Base-by-base conservation (phyloP, 345 rosid species). In the Chamaenerion angustifolium region DNA sequence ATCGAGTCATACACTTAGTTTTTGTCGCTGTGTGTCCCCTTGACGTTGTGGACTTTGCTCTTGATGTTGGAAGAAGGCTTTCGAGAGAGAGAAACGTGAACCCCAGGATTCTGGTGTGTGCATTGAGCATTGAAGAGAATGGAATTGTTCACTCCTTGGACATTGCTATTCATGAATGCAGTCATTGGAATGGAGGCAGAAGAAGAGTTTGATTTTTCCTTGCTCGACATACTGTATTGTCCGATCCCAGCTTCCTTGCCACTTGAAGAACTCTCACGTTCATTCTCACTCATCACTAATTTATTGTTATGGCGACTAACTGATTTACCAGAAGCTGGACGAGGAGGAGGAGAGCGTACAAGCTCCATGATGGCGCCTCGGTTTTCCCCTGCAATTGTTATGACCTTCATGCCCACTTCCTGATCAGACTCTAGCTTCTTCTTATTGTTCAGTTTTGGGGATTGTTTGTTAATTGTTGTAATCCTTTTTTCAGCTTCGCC, bases 341-440 rank as follows among this genome's bases (percentile, higher is more conserved):
- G n/a, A n/a, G n/a, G n/a, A 21, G 25, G 25, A 31, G 95, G 78
- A 49, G 96, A 72, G 2, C 55, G 64, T 53, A 66, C 49, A 6
- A 92, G 59, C 70, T 82, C 87, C 98, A 92, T 92, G 44, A 60
- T 48, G 25, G 98, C 98, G 7, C 98, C 98, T 68, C 66, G 81
- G 78, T 92, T 92, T 49, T 87, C 89, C 11, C 98, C 96, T 11
- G 96, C 83, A 47, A 92, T 69, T 51, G 93, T 92, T 16, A 92
- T 77, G 37, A 87, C 68, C 62, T 76, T 69, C 64, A 73, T 48
- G 9, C 82, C 69, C 4, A 40, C 31, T 6, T 14, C 35, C 45
- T 64, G 72, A 12, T 79, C 81, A 2, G 78, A 64, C 42, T 76
- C 80, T 0, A 55, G 37, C 15, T 56, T 37, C 45, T 76, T 72